These are phyloP conservation scores for Xylaria hypoxylon DNA, from an alignment of 2,329 filamentous ascomycete genomes.

Conservation along the genomic window DNA sequence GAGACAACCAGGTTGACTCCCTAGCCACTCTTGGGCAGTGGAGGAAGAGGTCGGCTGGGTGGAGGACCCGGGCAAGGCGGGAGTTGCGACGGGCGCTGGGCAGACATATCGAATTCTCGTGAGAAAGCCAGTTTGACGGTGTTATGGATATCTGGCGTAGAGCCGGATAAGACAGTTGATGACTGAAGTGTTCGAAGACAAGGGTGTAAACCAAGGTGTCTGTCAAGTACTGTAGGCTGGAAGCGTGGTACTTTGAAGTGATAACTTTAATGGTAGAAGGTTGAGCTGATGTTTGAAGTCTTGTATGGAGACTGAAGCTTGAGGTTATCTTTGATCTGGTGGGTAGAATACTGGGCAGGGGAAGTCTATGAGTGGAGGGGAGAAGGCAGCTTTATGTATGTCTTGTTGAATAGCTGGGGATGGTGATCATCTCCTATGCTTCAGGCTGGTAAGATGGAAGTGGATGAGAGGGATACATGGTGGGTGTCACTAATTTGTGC, in stretches of 20 bases:
- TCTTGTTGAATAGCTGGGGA: slow-evolving; percentile 38
- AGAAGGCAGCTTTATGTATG: slow-evolving; percentile 50
- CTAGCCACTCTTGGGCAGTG: slow-evolving; percentile 71
- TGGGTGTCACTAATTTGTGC: slow-evolving; percentile 43
- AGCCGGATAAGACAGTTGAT: slow-evolving; percentile 26
- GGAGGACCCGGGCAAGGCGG: slow-evolving; percentile 75
- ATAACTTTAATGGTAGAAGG: slow-evolving; percentile 4
- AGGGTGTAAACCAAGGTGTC: slow-evolving; percentile 11
- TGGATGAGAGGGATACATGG: slow-evolving; percentile 44
- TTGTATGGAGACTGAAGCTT: slow-evolving; percentile 28
- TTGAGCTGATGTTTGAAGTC: slow-evolving; percentile 23
- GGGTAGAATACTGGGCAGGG: slow-evolving; percentile 37
- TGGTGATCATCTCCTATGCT: slow-evolving; percentile 43
- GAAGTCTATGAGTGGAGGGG: slow-evolving; percentile 39
- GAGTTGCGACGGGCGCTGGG: slow-evolving; percentile 73
- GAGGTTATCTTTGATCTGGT: slow-evolving; percentile 42
- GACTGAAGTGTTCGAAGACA: neutral
- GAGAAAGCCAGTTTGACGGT: slow-evolving; percentile 48
- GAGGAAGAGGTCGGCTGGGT: slow-evolving; percentile 72
- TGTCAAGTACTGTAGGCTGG: slow-evolving; percentile 5
- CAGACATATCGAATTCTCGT: slow-evolving; percentile 61
- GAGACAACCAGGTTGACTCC: slow-evolving; percentile 8
- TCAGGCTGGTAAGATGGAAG: slow-evolving; percentile 34
- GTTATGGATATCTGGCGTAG: slow-evolving; percentile 35
- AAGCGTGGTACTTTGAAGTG: slow-evolving; percentile 3